Base-by-base conservation (phyloP, 2,329 filamentous ascomycete genomes). In the Zymoseptoria pseudotritici region DNA sequence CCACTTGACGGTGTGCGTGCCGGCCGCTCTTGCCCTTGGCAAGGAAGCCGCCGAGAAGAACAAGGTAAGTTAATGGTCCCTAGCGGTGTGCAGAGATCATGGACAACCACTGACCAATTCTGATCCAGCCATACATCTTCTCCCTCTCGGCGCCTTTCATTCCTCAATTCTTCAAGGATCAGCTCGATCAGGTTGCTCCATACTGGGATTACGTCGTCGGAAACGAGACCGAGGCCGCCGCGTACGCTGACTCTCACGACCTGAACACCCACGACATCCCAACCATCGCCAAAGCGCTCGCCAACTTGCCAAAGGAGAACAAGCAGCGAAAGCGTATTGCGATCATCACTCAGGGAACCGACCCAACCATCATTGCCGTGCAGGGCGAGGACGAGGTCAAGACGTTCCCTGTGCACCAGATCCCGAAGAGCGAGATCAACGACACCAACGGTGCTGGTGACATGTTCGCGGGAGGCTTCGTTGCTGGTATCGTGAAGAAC, bases 141-240 rank as follows among this genome's bases (percentile, higher is more conserved):
- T 95, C 91, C 68, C 85, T 99, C 63, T 94, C 91, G 56, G 94
- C 94, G 7, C 94, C 94, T 61, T 99, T 99, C 82, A 96, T 99
- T 72, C 81, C 88, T 49, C 89, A 96, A 74, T 96, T 97, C 84
- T 99, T 97, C 88, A 97, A 97, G 83, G 92, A 97, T 55, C 89
- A 86, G 66, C 85, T 99, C 54, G 91, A 96, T 77, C 86, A 86
- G 70, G 88, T 89, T 58, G 82, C 91, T 57, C 89, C 89, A 29
- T 97, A 96, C 85, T 95, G 91, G 82, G 92, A 97, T 80, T 95
- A 93, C 78, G 82, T 97, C 63, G 89, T 99, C 75, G 93, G 92
- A 73, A 99, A 99, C 80, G 94, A 99, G 86, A 89, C 90, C 66
- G 94, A 99, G 80, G 93, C 92, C 54, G 84, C 86, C 68, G 82